Conservation (phyloP, 1,284 basidiomycete genomes). For the Psilocybe mexicana region DNA sequence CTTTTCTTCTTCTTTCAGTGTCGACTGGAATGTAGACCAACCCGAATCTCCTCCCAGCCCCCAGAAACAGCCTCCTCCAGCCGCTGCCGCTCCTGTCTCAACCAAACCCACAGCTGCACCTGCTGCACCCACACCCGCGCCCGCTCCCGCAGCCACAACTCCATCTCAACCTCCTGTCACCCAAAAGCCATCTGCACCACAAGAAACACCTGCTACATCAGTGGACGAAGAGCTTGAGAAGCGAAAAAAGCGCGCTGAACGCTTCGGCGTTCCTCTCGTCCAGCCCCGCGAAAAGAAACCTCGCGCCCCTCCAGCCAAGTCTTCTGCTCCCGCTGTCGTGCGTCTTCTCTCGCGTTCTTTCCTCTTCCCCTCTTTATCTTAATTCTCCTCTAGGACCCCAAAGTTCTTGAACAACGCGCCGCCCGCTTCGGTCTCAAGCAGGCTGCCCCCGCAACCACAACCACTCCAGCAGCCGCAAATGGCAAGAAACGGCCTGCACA, state of each 20-base stretch:
- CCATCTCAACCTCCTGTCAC: conserved; percentile 11
- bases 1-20: conserved; percentile 23
- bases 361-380: not conserved
- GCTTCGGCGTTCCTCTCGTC: conserved; percentile 68
- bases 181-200: no score
- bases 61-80: conserved; percentile 13
- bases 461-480: conserved; percentile 10
- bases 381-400: conserved; percentile 39
- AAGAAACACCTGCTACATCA: conserved; percentile 9
- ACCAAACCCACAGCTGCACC: conserved; percentile 16
- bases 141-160: conserved; percentile 10
- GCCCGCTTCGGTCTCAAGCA: conserved; percentile 49
- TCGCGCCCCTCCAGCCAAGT: conserved; percentile 5
- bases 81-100: conserved; percentile 13
- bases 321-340: conserved; percentile 24
- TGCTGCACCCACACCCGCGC: conserved; percentile 11
- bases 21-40: conserved; percentile 41
- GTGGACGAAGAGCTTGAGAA: conserved; percentile 50
- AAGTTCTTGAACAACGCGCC: conserved; percentile 49
- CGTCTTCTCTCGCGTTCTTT: conserved; percentile 17
- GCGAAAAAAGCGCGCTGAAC: conserved; percentile 61
- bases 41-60: conserved; percentile 9
- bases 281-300: conserved; percentile 32
- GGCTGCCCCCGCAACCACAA: conserved; percentile 3
- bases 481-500: conserved; percentile 47